Conservation (phyloP, 768 basidiomycete species). For the Calvatia gigantea region DNA sequence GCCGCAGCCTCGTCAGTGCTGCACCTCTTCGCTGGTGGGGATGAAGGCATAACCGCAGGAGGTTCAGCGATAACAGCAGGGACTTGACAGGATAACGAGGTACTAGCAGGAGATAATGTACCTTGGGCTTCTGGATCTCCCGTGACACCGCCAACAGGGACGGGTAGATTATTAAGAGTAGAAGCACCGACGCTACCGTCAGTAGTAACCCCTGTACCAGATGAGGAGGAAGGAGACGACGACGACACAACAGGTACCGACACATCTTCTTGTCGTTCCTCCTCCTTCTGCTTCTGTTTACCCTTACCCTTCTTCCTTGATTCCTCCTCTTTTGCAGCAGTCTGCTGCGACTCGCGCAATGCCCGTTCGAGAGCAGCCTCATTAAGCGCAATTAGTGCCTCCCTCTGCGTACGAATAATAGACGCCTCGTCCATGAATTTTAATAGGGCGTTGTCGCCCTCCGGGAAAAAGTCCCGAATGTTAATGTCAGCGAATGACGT, state of each 20-base stretch:
- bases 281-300: constrained; percentile 4
- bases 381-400: constrained; percentile 27
- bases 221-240: not conserved
- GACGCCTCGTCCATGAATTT: constrained; percentile 23
- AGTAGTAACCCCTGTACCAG: not conserved
- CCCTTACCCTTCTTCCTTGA: constrained; percentile 1
- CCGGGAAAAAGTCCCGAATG: constrained; percentile 20
- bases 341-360: constrained; percentile 23
- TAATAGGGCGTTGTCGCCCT: constrained; percentile 18
- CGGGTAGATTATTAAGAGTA: not conserved
- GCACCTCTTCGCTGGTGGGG: not conserved
- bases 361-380: constrained; percentile 23
- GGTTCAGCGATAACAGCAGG: not conserved
- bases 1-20: constrained; percentile 3
- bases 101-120: not conserved
- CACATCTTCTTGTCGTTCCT: not conserved
- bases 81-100: not conserved
- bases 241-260: too few species aligned
- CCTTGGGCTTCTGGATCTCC: constrained; percentile 1
- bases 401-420: constrained; percentile 25
- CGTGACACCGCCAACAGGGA: constrained; percentile 8
- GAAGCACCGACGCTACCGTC: not conserved
- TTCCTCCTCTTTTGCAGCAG: constrained; percentile 21
- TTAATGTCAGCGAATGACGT: constrained; percentile 7
- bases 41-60: not conserved